These are phyloP conservation scores for Bondarzewia mesenterica DNA, from an alignment of 1,284 basidiomycete genomes.

Conservation along the genomic window DNA sequence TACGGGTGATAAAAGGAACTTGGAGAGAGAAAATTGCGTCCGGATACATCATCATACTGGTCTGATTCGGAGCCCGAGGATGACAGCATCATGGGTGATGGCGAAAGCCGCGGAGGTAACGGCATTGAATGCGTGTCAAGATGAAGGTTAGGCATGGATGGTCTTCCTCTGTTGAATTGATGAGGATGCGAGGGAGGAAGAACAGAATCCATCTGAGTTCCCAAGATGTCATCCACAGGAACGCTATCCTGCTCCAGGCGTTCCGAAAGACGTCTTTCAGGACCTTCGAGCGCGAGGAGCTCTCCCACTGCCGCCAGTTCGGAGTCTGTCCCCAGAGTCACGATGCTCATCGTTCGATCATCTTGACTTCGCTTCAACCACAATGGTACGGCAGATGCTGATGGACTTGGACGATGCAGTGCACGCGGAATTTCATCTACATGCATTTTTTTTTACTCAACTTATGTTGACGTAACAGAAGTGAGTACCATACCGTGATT, in stretches of 20 bases:
- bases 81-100: neutral
- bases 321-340: neutral
- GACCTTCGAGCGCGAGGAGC: neutral
- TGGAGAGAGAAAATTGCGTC: neutral
- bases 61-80: constrained; percentile 1
- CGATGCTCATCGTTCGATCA: neutral
- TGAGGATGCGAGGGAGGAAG: neutral
- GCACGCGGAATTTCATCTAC: constrained; percentile 3
- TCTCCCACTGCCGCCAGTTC: neutral
- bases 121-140: neutral
- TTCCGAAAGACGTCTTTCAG: neutral
- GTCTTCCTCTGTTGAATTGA: neutral
- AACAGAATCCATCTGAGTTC: neutral
- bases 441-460: constrained; percentile 10
- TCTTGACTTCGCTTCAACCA: neutral
- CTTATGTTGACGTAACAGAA: constrained; percentile 6
- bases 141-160: no score
- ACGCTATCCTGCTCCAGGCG: neutral
- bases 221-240: neutral
- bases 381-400: neutral
- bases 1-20: neutral
- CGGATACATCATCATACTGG: neutral
- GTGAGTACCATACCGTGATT: constrained; percentile 13
- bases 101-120: neutral
- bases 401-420: neutral